Conservation (phyloP, 495 filamentous ascomycete species). For the Penicillium coffeae region DNA sequence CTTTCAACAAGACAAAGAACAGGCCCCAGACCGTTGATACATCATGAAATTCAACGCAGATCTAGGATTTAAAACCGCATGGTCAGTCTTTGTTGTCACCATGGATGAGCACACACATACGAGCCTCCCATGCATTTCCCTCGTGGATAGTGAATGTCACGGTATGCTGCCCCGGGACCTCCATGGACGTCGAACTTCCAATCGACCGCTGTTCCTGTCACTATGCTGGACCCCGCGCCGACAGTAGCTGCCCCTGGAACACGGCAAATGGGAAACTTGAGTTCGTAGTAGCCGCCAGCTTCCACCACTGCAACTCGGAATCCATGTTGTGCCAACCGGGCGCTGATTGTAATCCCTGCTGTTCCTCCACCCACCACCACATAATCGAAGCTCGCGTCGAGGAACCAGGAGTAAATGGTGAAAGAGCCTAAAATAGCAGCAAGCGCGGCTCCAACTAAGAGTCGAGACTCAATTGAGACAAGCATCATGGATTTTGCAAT, state of each 20-base stretch:
- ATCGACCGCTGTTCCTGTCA: slow-evolving; percentile 36
- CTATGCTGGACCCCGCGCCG: slow-evolving; percentile 30
- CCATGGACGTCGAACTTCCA: slow-evolving; percentile 43
- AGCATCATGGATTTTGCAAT: too few species aligned
- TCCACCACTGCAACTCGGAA: slow-evolving; percentile 49
- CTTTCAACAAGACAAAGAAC: not conserved
- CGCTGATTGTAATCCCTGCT: slow-evolving; percentile 43
- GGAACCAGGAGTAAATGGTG: slow-evolving; percentile 2
- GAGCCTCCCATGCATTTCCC: slow-evolving; percentile 39
- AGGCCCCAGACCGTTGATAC: slow-evolving; percentile 27
- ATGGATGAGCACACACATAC: slow-evolving; percentile 15
- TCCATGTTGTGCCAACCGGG: slow-evolving; percentile 38
- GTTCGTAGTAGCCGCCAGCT: slow-evolving; percentile 56
- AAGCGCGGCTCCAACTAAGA: not conserved
- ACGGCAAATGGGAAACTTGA: slow-evolving; percentile 35
- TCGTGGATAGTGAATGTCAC: slow-evolving; percentile 37
- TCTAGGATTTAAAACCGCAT: slow-evolving; percentile 5
- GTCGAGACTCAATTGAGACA: not conserved
- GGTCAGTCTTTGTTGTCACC: not conserved
- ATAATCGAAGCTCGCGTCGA: slow-evolving; percentile 41
- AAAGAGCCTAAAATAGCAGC: not conserved
- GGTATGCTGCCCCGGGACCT: slow-evolving; percentile 28
- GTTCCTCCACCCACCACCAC: slow-evolving; percentile 53
- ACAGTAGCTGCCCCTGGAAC: slow-evolving; percentile 40
- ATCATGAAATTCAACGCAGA: slow-evolving; percentile 35